Base-by-base conservation (phyloP, 1,284 basidiomycete species). In the Puccinia polysora region DNA sequence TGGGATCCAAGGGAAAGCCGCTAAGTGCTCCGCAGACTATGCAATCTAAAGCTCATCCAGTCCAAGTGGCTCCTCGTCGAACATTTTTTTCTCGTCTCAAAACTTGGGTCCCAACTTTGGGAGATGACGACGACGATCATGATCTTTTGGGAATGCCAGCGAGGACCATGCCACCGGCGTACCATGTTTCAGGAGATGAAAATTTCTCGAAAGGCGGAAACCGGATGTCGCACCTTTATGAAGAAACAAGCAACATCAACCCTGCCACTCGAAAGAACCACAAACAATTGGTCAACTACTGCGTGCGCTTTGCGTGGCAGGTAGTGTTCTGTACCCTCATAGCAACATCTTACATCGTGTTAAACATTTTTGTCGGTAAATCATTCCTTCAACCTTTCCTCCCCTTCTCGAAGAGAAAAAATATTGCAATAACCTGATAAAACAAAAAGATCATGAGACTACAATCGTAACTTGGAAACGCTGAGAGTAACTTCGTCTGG, bases 261-360 rank as follows among this genome's bases (percentile, higher is more conserved):
- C 49, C 40, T 8, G 15, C 52, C 14, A 36, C 65, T 28, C 50
- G 65, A 2, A 68, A 68, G 43, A 53, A 68, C 36, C 67, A 56
- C 34, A 70, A 70, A 40, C 55, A 56, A 20, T n/a, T 70, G 32
- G 47, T 70, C 32, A 28, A 49, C 20, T 70, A 70, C 45, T 70
- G 67, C 47, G 67, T 70, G 1, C 38, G 67, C 3, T 70, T 59
- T 50, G 55, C 67, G 14, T 70, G 67, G 67, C 67, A 70, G 30
- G 55, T 47, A 14, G 58, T 70, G 28, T 60, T 70, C 58, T 70
- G 67, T 30, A 60, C 58, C 25, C 47, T 70, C 43, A 60, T 70
- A 34, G 67, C 67, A 45, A 60, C 67, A 18, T 70, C 67, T 36
- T 70, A 70, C 36, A 70, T 70, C 40, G 56, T 70, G n/a, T 47